A percentile compares a stretch with the other conserved stretches of the same genome.
Conservation (phyloP, 441 rosid genomes). For the Bocquillonia castaneifolia region DNA sequence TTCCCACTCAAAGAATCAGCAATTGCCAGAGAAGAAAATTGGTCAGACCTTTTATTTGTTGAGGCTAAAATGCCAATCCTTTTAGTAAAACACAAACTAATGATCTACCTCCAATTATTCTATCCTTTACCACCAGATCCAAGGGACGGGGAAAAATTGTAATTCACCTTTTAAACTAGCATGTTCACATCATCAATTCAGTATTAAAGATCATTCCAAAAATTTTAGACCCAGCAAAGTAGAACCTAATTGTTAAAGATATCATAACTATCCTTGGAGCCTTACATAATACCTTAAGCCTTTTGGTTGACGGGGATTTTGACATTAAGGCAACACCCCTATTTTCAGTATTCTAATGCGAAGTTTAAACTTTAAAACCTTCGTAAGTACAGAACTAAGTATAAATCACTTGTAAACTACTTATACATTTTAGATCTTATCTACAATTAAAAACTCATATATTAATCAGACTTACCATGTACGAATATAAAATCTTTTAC, state of each 20-base stretch:
- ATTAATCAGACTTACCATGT: constrained; percentile 54
- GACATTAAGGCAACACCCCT: not conserved
- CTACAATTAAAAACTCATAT: not conserved
- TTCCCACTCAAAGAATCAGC: not conserved
- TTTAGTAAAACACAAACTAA: not conserved
- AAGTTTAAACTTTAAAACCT: not conserved
- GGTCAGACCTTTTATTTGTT: not conserved
- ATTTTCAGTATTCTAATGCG: not conserved
- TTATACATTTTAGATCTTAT: not conserved
- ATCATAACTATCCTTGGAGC: no score
- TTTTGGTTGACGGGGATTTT: not conserved
- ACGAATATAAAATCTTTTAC: constrained; percentile 92
- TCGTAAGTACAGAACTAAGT: not conserved
- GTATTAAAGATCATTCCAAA: not conserved
- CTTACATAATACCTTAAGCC: no score
- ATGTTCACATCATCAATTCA: not conserved
- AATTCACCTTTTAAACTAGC: not conserved
- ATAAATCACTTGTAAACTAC: not conserved
- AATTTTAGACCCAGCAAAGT: not conserved
- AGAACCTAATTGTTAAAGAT: not conserved
- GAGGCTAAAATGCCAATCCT: not conserved
- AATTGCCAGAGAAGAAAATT: not conserved
- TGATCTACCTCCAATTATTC: not conserved
- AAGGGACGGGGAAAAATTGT: not conserved
- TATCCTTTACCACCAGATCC: not conserved